phyloP scores from a whole-genome alignment of 441 rosid species.

The Gossypium laxum region DNA sequence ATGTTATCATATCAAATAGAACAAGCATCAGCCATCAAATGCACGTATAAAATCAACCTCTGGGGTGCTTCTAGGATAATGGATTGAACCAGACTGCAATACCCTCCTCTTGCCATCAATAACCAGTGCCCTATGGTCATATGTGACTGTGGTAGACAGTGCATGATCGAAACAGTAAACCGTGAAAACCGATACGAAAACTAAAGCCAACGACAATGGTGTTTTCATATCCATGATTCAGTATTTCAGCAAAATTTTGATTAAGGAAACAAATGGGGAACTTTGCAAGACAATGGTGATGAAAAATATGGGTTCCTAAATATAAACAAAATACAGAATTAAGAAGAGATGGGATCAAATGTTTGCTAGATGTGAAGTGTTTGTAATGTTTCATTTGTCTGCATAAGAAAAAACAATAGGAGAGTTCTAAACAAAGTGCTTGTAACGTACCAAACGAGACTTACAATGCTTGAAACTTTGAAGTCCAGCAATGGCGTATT shows the following conservation, averaged over 20 bases:
- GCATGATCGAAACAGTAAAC: constrained; percentile 23
- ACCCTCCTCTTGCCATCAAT: constrained; percentile 56
- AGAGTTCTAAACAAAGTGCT: background rate
- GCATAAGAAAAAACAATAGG: background rate
- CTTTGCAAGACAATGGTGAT: background rate
- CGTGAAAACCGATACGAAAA: constrained; percentile 21
- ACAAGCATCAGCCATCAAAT: background rate
- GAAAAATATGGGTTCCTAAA: background rate
- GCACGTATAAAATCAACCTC: constrained; percentile 28
- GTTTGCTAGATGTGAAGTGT: background rate
- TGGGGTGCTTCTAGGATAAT: constrained; percentile 48
- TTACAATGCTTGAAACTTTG: constrained; percentile 11
- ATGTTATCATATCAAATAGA: background rate
- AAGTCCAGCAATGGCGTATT: background rate
- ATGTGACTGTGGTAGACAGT: constrained; percentile 30
- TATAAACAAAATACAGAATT: background rate
- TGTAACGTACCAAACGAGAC: background rate
- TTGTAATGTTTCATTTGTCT: constrained; percentile 7
- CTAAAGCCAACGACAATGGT: constrained; percentile 16
- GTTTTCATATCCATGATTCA: constrained; percentile 19
- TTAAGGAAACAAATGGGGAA: background rate
- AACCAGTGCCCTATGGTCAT: constrained; percentile 47
- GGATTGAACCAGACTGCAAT: constrained; percentile 56
- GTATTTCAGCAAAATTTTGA: background rate
- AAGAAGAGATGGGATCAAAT: background rate